Evolutionary conservation across 306 rosid species (phyloP).

Genomic region (Hippophae rhamnoides): DNA sequence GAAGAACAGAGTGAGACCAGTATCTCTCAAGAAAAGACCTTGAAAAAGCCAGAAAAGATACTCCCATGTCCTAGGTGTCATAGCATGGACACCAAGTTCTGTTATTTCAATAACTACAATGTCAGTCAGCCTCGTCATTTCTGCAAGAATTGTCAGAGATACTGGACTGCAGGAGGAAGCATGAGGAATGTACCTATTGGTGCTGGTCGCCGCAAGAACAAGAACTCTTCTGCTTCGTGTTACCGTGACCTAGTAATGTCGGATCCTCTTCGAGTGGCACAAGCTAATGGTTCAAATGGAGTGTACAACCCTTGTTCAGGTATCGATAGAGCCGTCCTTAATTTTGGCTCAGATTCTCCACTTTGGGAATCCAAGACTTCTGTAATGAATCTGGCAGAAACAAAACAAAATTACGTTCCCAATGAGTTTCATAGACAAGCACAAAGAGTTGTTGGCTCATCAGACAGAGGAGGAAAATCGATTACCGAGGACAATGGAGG

Average conservation of each 20-base stretch:
- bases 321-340: conserved; percentile 36
- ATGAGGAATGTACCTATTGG: conserved; percentile 79
- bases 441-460: conserved; percentile 19
- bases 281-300: conserved; percentile 31
- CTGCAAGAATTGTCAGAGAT: conserved; percentile 86
- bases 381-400: conserved; percentile 42
- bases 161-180: conserved; percentile 90
- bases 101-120: conserved; percentile 80
- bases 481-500: too few species aligned
- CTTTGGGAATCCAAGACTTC: conserved; percentile 55
- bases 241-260: conserved; percentile 41
- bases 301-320: conserved; percentile 27
- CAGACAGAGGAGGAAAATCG: conserved; percentile 22
- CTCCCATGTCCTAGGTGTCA: conserved; percentile 79
- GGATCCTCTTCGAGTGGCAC: conserved; percentile 30
- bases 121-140: conserved; percentile 85
- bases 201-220: conserved; percentile 87
- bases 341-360: conserved; percentile 56
- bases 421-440: conserved; percentile 30
- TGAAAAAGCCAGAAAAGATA: conserved; percentile 66
- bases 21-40: conserved; percentile 42
- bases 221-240: conserved; percentile 33
- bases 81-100: conserved; percentile 85
- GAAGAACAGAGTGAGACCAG: conserved; percentile 38
- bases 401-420: conserved; percentile 18